Percentiles rank a stretch among this genome's conserved stretches.
Conservation (phyloP, 2,329 filamentous ascomycete genomes). For the Epichloe baconii region DNA sequence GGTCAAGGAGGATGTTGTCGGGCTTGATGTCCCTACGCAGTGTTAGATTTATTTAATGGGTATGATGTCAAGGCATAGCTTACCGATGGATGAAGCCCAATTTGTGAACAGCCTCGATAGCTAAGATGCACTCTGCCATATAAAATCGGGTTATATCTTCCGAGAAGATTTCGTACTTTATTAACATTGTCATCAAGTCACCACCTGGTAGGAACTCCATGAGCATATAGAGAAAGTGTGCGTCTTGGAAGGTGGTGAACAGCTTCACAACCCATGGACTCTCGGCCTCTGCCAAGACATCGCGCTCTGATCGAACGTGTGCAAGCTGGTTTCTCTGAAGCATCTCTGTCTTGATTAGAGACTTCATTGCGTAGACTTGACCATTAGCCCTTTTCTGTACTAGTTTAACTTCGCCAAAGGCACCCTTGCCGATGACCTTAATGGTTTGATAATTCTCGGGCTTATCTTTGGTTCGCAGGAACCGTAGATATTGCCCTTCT, state of each 20-base stretch:
- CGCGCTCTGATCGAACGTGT: slow-evolving; percentile 92
- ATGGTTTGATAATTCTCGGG: slow-evolving; percentile 91
- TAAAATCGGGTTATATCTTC: slow-evolving; percentile 98
- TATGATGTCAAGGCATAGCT: slow-evolving; percentile 1
- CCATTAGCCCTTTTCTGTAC: slow-evolving; percentile 93
- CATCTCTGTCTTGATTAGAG: slow-evolving; percentile 97
- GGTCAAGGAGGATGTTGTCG: slow-evolving; percentile 93
- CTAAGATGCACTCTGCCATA: slow-evolving; percentile 94
- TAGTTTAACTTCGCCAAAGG: slow-evolving; percentile 94
- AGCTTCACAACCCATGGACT: slow-evolving; percentile 99
- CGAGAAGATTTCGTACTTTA: slow-evolving; percentile 99
- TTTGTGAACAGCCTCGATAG: slow-evolving; percentile 98
- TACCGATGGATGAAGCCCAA: slow-evolving; percentile 97
- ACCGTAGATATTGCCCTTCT: slow-evolving; percentile 85
- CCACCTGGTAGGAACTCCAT: slow-evolving; percentile 99
- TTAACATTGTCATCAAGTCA: slow-evolving; percentile 99
- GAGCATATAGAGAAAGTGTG: slow-evolving; percentile 92
- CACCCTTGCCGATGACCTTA: slow-evolving; percentile 95
- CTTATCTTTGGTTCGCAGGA: slow-evolving; percentile 83
- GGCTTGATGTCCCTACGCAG: slow-evolving; percentile 58
- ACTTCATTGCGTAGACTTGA: slow-evolving; percentile 98
- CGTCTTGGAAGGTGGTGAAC: slow-evolving; percentile 94
- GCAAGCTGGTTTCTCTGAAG: slow-evolving; percentile 98
- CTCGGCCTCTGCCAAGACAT: slow-evolving; percentile 95
- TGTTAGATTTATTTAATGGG: too few relatives aligned